Percentiles rank a stretch among this genome's conserved stretches.
These are phyloP conservation scores for Xylaria sp. DNA, from an alignment of 2,329 filamentous ascomycete genomes.

Conservation along the genomic window DNA sequence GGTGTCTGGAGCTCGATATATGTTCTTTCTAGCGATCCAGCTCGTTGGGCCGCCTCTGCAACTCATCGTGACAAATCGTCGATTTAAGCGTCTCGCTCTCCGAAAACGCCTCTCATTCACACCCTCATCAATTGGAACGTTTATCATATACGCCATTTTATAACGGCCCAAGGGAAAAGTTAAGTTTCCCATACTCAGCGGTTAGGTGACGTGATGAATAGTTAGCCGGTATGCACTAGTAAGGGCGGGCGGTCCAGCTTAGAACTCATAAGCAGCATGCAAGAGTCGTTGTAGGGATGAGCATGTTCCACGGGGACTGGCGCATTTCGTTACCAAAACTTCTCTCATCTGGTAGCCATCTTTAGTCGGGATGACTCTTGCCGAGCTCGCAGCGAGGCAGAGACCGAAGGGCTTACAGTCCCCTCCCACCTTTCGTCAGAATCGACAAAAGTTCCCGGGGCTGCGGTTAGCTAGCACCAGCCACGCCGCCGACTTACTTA, in stretches of 20 bases:
- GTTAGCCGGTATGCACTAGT: not conserved
- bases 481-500: slow-evolving; percentile 15
- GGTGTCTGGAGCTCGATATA: slow-evolving; percentile 4
- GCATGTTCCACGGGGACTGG: slow-evolving; percentile 4
- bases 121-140: slow-evolving; percentile 5
- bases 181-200: slow-evolving; percentile 4
- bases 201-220: not conserved
- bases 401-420: slow-evolving; percentile 14
- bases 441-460: slow-evolving; percentile 22
- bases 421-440: not conserved
- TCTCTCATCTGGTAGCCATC: not conserved
- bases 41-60: slow-evolving; percentile 13
- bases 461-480: slow-evolving; percentile 19
- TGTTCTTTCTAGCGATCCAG: not conserved
- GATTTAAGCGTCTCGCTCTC: slow-evolving; percentile 29
- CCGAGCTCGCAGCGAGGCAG: slow-evolving; percentile 11
- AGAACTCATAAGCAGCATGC: slow-evolving; percentile 18
- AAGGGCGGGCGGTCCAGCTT: not conserved
- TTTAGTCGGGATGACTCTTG: not conserved
- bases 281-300: slow-evolving; percentile 6
- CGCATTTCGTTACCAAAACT: not conserved
- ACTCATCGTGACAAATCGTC: slow-evolving; percentile 19
- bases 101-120: slow-evolving; percentile 21
- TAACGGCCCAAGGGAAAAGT: not conserved
- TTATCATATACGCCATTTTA: slow-evolving; percentile 4